phyloP scores from a whole-genome alignment of 2,329 filamentous ascomycete genomes.

The Claviceps quebecensis region DNA sequence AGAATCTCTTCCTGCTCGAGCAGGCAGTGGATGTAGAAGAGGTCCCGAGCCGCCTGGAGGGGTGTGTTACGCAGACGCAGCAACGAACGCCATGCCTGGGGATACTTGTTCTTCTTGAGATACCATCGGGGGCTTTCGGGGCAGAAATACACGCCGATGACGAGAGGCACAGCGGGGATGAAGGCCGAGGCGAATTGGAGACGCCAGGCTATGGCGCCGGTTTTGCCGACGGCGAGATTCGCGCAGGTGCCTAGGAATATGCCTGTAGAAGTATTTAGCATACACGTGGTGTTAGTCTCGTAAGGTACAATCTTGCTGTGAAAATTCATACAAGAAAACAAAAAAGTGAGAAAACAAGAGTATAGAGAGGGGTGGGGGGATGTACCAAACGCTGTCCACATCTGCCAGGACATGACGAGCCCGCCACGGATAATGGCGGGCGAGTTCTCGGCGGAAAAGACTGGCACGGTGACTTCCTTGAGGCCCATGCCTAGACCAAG shows the following conservation, averaged over 20 bases:
- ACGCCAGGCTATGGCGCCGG: conserved; percentile 46
- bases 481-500: conserved; percentile 49
- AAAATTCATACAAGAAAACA: no score
- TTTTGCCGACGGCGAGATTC: conserved; percentile 49
- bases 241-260: conserved; percentile 54
- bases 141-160: conserved; percentile 43
- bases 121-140: conserved; percentile 54
- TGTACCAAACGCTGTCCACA: conserved; percentile 20
- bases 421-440: conserved; percentile 38
- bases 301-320: no score
- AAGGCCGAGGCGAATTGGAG: conserved; percentile 51
- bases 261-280: conserved; percentile 17
- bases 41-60: conserved; percentile 46
- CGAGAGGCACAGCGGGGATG: conserved; percentile 47
- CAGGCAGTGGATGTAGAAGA: conserved; percentile 43
- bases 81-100: conserved; percentile 41
- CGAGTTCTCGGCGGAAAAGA: conserved; percentile 38
- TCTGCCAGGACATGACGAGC: conserved; percentile 40
- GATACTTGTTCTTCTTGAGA: conserved; percentile 45
- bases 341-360: not conserved
- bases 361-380: not conserved
- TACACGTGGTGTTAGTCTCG: no score
- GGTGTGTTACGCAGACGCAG: conserved; percentile 41
- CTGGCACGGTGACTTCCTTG: conserved; percentile 33
- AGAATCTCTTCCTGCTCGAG: conserved; percentile 18